Conservation (phyloP, 345 rosid genomes). For the Acer saccharum region DNA sequence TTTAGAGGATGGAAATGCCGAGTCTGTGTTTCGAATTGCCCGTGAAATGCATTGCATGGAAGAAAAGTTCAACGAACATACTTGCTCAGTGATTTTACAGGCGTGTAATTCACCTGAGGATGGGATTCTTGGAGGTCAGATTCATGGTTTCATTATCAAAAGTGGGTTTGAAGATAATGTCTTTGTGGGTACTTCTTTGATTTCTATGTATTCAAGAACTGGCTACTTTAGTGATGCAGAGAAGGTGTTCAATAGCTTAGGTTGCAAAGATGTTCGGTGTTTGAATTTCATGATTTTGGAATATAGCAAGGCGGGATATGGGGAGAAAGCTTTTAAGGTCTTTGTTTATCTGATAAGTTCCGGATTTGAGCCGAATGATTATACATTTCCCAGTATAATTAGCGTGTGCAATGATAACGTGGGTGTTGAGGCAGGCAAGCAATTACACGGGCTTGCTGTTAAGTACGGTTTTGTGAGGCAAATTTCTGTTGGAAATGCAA, state of each 20-base stretch:
- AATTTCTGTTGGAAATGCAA: conserved; percentile 38
- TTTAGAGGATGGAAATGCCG: conserved; percentile 27
- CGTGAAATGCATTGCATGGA: conserved; percentile 24
- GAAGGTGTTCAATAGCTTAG: conserved; percentile 24
- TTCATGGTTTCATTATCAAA: conserved; percentile 35
- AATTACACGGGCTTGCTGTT: conserved; percentile 36
- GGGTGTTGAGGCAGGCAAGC: conserved; percentile 33
- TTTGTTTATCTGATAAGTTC: conserved; percentile 22
- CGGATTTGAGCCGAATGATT: conserved; percentile 33
- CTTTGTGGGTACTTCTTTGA: conserved; percentile 37
- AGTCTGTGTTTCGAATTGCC: conserved; percentile 16
- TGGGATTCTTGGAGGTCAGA: conserved; percentile 30
- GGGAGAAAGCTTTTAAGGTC: conserved; percentile 25
- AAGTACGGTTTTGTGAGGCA: conserved; percentile 29
- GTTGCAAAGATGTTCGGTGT: conserved; percentile 32
- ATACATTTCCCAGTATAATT: conserved; percentile 36
- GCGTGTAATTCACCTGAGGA: conserved; percentile 30
- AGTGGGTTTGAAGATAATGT: conserved; percentile 37
- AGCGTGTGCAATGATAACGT: conserved; percentile 27
- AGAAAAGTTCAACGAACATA: conserved; percentile 38
- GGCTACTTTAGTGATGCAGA: conserved; percentile 28
- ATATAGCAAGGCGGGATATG: conserved; percentile 29
- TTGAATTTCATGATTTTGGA: conserved; percentile 42
- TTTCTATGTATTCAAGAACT: conserved; percentile 30
- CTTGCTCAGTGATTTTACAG: conserved; percentile 38